Base-by-base conservation (phyloP, 495 filamentous ascomycete species). In the Penicillium crystallinum region DNA sequence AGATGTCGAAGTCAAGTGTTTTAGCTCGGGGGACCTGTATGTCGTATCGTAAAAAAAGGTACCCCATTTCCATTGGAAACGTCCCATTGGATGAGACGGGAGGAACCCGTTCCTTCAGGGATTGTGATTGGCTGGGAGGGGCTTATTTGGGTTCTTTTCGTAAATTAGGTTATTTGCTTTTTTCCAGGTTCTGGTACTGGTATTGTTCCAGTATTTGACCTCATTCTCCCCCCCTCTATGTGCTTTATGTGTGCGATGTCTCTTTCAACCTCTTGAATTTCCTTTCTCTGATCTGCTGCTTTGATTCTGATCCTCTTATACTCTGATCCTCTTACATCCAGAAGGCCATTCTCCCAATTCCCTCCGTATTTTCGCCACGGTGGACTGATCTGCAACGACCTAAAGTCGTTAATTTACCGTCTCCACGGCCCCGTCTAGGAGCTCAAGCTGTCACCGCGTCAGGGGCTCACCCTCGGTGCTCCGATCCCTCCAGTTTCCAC, bases 401-500 rank as follows among this genome's bases (percentile, higher is more conserved):
- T 52, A 60, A 57, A 55, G 59, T 58, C 51, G 57, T 61, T 67
- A 64, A 63, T 60, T 62, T 58, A 61, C 59, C 54, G 68, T 72
- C 69, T 65, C 72, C 72, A 74, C 72, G 70, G 58, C 64, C 64
- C 67, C 65, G 59, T 60, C 58, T 50, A 59, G 57, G 58, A 52
- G 55, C 59, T 62, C 62, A 52, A 71, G 66, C 68, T 71, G 71
- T 72, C 68, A 72, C 56, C 64, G 67, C 65, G 65, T 73, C 69
- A 73, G 72, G 70, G 69, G 70, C 65, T 75, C 57, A 39, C 55
- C 55, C 59, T 60, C 59, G 57, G 64, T 42, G 59, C 62, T 65
- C 56, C 58, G 63, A 68, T 72, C 67, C 56, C 54, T 59, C 64
- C 62, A 65, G 64, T 48, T 43, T 43, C 40, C 40, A 43, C 63